Base-by-base conservation (phyloP, 306 rosid genomes). In the Mucuna pruriens region DNA sequence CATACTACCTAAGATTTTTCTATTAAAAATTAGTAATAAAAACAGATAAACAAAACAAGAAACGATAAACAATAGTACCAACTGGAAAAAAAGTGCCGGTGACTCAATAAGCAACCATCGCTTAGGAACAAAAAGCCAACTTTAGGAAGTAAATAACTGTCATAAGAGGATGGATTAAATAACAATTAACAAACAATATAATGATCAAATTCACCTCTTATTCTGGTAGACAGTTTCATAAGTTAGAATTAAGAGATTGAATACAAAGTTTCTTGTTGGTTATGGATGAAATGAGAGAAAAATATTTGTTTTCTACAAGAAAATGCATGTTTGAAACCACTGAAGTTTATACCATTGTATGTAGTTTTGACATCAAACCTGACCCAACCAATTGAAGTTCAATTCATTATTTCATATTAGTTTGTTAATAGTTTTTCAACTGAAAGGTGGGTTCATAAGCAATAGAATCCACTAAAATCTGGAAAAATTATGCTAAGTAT, bases 371-470 rank as follows among this genome's bases (percentile, higher is more conserved):
- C 74, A 83, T 55, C 83, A 62, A 69, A 66, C 88, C 82, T 83
- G 78, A 80, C 62, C 29, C 72, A 39, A 78, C 45, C 52, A 55
- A 78, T 44, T 54, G 57, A 73, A 51, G 17, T 71, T 65, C 68
- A 70, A 64, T 64, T 31, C 74, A 29, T 65, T 63, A 70, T 54
- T 64, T 31, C 74, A 29, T 46, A 48, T 51, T 79, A 71, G 62
- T 46, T 71, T 80, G 73, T 80, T 82, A 64, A 51, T 19, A 79
- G 63, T 85, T 84, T 86, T 82, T 84, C 80, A 16, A 79, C 19
- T 69, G 79, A 57, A 70, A 82, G 46, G 65, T 70, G 67, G 63
- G 79, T 88, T 75, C 64, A 81, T 36, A 76, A 76, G 76, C 66
- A 72, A 76, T 44, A 63, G 64, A 71, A 61, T 52, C 58, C 44